These are phyloP conservation scores for Arxiozyma bovina DNA, from an alignment of 1,139 yeast species.

Conservation along the genomic window DNA sequence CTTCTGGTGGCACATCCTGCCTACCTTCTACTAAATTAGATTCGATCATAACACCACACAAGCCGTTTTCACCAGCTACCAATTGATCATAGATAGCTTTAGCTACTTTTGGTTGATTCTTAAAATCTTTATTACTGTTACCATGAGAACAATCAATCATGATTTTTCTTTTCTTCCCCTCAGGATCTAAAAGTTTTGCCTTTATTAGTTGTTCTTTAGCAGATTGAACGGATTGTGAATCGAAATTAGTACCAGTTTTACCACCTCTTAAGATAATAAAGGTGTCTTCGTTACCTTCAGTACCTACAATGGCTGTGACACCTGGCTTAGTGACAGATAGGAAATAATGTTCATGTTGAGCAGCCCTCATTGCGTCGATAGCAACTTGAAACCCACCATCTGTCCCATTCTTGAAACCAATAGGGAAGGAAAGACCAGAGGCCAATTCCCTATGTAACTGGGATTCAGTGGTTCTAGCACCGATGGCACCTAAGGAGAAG, in stretches of 20 bases:
- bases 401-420: constrained; percentile 95
- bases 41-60: constrained; percentile 96
- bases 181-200: constrained; percentile 44
- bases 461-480: constrained; percentile 96
- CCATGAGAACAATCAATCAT: constrained; percentile 99
- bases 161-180: constrained; percentile 58
- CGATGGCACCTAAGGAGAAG: constrained; percentile 91
- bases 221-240: constrained; percentile 57
- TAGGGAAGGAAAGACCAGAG: constrained; percentile 91
- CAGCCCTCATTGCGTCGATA: constrained; percentile 87
- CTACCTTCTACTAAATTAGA: constrained; percentile 85
- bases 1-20: constrained; percentile 77
- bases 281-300: constrained; percentile 86
- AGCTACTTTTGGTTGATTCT: constrained; percentile 91
- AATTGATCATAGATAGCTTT: constrained; percentile 70
- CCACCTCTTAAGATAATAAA: constrained; percentile 95
- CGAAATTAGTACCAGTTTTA: constrained; percentile 83
- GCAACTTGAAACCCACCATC: constrained; percentile 91
- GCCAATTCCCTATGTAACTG: constrained; percentile 95
- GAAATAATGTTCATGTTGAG: constrained; percentile 89
- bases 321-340: constrained; percentile 91
- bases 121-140: constrained; percentile 81
- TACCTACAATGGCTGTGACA: constrained; percentile 88
- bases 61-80: constrained; percentile 59
- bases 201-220: constrained; percentile 59